A percentile compares a stretch with the other conserved stretches of the same genome.
Conservation (phyloP, 495 filamentous ascomycete species). For the Daldinia grandis region DNA sequence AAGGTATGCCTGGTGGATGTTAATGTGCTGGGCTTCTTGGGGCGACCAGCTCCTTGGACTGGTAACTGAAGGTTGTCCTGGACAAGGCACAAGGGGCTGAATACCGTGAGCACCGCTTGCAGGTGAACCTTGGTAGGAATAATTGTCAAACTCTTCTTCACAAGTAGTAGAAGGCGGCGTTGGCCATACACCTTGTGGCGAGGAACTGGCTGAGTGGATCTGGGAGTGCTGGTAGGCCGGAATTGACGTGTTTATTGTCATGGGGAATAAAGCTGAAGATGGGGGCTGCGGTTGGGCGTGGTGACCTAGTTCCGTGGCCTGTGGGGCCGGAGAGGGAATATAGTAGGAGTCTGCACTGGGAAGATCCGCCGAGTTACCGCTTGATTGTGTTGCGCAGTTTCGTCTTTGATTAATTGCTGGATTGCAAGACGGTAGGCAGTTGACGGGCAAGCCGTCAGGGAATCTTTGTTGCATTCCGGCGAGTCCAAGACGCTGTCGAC, state of each 20-base stretch:
- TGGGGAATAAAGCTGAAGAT: slow-evolving; percentile 4
- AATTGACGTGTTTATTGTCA: slow-evolving; percentile 25
- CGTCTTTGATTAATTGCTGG: not conserved
- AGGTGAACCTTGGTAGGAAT: slow-evolving; percentile 36
- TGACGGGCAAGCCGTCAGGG: slow-evolving; percentile 30
- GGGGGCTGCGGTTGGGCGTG: slow-evolving; percentile 16
- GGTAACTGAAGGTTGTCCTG: slow-evolving; percentile 2
- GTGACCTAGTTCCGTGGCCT: slow-evolving; percentile 16
- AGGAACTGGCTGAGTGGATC: slow-evolving; percentile 16
- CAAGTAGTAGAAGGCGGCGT: slow-evolving; percentile 38
- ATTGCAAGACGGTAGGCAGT: slow-evolving; percentile 7
- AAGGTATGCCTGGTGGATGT: not conserved
- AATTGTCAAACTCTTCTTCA: slow-evolving; percentile 32
- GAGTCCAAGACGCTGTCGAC: not conserved
- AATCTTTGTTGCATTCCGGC: slow-evolving; percentile 29
- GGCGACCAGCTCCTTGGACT: slow-evolving; percentile 33
- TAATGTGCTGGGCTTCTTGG: slow-evolving; percentile 10
- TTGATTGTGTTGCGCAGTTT: slow-evolving; percentile 35
- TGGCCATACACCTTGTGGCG: slow-evolving; percentile 27
- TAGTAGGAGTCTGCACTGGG: slow-evolving; percentile 6
- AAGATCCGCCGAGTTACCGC: slow-evolving; percentile 12
- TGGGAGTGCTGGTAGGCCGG: slow-evolving; percentile 13
- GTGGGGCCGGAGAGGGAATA: slow-evolving; percentile 28
- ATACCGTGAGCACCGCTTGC: slow-evolving; percentile 1
- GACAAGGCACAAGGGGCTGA: not conserved